Conservation (phyloP, 2,329 filamentous ascomycete genomes). For the Claviceps capensis region DNA sequence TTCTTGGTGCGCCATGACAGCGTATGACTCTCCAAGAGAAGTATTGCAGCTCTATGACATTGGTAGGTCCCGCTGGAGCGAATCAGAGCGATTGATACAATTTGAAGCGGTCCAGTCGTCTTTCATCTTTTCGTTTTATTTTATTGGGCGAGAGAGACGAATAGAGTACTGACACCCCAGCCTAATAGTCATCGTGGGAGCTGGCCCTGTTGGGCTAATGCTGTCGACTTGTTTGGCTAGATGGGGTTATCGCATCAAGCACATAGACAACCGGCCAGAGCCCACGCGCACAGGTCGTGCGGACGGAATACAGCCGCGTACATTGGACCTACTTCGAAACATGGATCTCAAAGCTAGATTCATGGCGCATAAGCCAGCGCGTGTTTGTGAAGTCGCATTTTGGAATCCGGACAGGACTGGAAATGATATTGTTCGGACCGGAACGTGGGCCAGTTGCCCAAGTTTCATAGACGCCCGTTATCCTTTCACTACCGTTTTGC, state of each 20-base stretch:
- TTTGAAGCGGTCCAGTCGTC: not conserved
- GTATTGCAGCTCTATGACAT: constrained; percentile 27
- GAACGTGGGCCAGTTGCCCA: constrained; percentile 78
- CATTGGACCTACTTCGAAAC: constrained; percentile 73
- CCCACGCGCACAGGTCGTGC: constrained; percentile 77
- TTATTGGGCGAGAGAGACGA: not conserved
- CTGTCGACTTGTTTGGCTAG: constrained; percentile 76
- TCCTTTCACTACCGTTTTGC: constrained; percentile 55
- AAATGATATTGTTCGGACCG: constrained; percentile 48
- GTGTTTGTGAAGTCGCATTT: constrained; percentile 67
- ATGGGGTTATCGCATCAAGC: constrained; percentile 92
- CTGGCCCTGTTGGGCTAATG: constrained; percentile 77
- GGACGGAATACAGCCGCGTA: constrained; percentile 84
- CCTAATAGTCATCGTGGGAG: constrained; percentile 65
- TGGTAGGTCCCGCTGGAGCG: constrained; percentile 18
- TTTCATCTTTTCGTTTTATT: not conserved
- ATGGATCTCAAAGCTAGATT: constrained; percentile 80
- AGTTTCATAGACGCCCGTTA: constrained; percentile 65
- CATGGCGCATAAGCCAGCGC: constrained; percentile 77
- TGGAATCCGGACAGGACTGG: constrained; percentile 49
- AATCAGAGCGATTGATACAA: not conserved
- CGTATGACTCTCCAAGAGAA: not conserved
- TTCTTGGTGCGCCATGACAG: not conserved
- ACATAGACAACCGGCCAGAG: constrained; percentile 80
- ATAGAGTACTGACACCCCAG: not conserved